phyloP scores from a whole-genome alignment of 1,139 yeast species.

The Barnettozyma hawaiiensis region DNA sequence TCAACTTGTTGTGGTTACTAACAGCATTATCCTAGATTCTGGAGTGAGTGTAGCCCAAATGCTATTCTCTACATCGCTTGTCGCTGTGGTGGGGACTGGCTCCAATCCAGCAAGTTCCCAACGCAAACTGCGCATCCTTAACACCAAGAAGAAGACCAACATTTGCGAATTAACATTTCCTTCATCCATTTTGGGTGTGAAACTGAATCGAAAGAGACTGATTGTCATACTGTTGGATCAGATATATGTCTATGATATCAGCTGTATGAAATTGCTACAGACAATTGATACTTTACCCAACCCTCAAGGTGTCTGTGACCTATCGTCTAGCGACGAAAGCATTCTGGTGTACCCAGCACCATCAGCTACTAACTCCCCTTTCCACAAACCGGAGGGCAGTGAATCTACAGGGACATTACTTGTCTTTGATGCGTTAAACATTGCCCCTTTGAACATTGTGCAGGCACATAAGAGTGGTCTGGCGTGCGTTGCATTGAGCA shows the following conservation, averaged over 20 bases:
- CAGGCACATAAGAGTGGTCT: constrained; percentile 54
- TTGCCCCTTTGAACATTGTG: constrained; percentile 51
- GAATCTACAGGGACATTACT: constrained; percentile 28
- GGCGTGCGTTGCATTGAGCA: constrained; percentile 43
- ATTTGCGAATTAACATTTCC: constrained; percentile 71
- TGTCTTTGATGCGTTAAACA: constrained; percentile 54
- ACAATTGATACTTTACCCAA: constrained; percentile 48
- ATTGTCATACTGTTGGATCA: constrained; percentile 62
- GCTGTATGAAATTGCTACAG: constrained; percentile 62
- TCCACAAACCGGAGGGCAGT: constrained; percentile 25
- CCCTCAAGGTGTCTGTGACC: constrained; percentile 40
- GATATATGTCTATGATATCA: constrained; percentile 65
- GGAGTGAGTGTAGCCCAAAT: constrained; percentile 47
- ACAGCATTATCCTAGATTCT: constrained; percentile 17
- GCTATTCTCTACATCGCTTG: constrained; percentile 65
- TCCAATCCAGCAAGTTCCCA: constrained; percentile 38
- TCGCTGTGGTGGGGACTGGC: constrained; percentile 54
- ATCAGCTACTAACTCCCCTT: constrained; percentile 21
- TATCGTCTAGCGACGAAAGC: constrained; percentile 45
- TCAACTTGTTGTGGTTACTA: background rate
- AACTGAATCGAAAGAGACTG: constrained; percentile 60
- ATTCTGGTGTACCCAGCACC: constrained; percentile 38
- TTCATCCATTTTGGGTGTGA: constrained; percentile 51
- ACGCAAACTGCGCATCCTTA: constrained; percentile 53
- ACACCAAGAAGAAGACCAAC: constrained; percentile 61